Conservation (phyloP, 2,329 filamentous ascomycete genomes). For the Trichoderma koningii region DNA sequence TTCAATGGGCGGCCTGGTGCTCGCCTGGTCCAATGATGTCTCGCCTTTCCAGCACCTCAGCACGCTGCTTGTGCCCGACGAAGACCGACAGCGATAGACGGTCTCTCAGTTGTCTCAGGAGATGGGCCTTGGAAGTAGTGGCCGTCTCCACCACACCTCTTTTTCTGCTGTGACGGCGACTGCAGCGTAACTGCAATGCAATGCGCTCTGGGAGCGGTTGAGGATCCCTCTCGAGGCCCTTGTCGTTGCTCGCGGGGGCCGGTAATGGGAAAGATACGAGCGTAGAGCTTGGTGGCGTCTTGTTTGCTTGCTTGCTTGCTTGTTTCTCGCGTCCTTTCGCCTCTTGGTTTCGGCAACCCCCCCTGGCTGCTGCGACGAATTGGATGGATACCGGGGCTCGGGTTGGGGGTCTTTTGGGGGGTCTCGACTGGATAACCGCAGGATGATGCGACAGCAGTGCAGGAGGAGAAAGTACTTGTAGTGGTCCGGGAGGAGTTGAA, state of each 20-base stretch:
- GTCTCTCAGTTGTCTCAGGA: conserved; percentile 17
- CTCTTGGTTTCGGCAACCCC: neutral
- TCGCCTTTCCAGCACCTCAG: neutral
- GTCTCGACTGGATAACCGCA: conserved; percentile 13
- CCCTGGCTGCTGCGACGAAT: conserved; percentile 24
- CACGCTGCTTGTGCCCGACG: conserved; percentile 15
- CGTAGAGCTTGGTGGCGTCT: neutral
- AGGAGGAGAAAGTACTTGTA: neutral
- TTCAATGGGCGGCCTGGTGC: conserved; percentile 4
- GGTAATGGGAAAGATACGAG: neutral
- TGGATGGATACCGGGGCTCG: conserved; percentile 24
- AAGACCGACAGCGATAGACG: conserved; percentile 10
- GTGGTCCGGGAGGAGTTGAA: neutral
- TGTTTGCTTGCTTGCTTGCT: neutral
- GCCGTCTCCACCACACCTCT: conserved; percentile 25
- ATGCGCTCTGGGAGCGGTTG: neutral
- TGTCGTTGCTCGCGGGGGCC: neutral
- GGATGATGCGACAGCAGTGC: conserved; percentile 22
- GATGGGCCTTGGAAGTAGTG: conserved; percentile 6
- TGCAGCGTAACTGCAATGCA: conserved; percentile 14
- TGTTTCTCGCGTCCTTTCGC: neutral
- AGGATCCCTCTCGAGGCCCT: conserved; percentile 3
- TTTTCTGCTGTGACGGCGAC: neutral
- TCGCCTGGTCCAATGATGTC: conserved; percentile 5
- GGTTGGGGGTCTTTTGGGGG: conserved; percentile 7